phyloP scores from a whole-genome alignment of 2,329 filamentous ascomycete species.

The Exophiala mesophila region DNA sequence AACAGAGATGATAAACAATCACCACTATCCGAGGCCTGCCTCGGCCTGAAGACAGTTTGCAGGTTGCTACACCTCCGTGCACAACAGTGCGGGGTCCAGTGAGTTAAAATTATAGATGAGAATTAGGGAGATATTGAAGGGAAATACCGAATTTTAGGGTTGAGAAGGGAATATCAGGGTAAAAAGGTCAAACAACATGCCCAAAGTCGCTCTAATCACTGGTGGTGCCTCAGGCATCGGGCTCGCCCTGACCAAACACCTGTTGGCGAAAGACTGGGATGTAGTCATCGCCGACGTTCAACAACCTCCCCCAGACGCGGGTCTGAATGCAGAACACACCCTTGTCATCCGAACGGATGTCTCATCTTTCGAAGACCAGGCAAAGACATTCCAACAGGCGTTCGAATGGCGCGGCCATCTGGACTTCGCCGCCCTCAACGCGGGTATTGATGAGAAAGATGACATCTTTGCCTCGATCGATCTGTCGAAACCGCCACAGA shows the following conservation, averaged over 20 bases:
- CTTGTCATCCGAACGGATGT: conserved; percentile 41
- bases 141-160: neutral
- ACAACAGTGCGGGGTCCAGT: no score
- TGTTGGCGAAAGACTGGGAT: conserved; percentile 35
- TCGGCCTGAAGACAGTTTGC: no score
- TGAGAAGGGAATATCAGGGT: no score
- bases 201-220: conserved; percentile 16
- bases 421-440: conserved; percentile 47
- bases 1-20: no score
- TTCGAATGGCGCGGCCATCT: conserved; percentile 39
- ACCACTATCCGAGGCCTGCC: no score
- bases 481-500: neutral
- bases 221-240: conserved; percentile 34
- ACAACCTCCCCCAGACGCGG: conserved; percentile 1
- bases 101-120: no score
- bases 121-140: no score
- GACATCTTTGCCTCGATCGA: neutral
- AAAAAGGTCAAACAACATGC: no score
- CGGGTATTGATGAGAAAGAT: conserved; percentile 30
- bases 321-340: conserved; percentile 1
- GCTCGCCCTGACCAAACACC: conserved; percentile 34
- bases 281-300: conserved; percentile 36
- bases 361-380: conserved; percentile 40
- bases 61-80: no score
- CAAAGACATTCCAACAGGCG: conserved; percentile 38